Conservation (phyloP, 345 rosid genomes). For the Dipteronia sinensis region DNA sequence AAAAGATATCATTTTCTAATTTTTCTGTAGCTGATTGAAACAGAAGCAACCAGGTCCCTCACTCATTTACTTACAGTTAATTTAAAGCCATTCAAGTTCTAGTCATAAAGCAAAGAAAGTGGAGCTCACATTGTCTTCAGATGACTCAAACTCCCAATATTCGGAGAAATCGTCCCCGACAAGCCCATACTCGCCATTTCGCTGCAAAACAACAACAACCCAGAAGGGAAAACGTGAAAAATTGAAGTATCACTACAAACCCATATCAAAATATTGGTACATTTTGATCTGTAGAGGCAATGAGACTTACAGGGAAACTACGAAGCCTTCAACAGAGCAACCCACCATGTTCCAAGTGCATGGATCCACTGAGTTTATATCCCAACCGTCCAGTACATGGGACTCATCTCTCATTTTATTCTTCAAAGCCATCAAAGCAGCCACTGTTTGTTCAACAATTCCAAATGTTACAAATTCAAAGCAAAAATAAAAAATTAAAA, state of each 20-base stretch:
- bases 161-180: constrained; percentile 71
- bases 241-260: background rate
- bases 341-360: constrained; percentile 98
- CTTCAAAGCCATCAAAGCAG: constrained; percentile 92
- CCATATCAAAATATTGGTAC: background rate
- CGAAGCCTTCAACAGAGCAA: constrained; percentile 80
- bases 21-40: background rate
- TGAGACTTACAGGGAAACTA: constrained; percentile 68
- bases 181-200: constrained; percentile 83
- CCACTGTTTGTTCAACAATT: constrained; percentile 50
- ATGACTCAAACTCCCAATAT: constrained; percentile 75
- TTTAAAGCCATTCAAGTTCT: background rate
- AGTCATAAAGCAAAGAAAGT: background rate
- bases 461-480: background rate
- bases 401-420: constrained; percentile 66
- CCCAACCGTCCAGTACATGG: constrained; percentile 81
- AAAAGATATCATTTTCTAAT: no score
- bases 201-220: constrained; percentile 33
- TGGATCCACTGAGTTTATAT: constrained; percentile 95
- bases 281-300: background rate
- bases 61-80: background rate
- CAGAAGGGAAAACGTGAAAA: background rate
- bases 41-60: background rate
- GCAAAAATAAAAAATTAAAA: background rate
- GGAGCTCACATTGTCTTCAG: constrained; percentile 63